Percentiles rank a stretch among this genome's conserved stretches.
These are phyloP conservation scores for Suillus occidentalis DNA, from an alignment of 768 basidiomycete genomes.

Conservation along the genomic window DNA sequence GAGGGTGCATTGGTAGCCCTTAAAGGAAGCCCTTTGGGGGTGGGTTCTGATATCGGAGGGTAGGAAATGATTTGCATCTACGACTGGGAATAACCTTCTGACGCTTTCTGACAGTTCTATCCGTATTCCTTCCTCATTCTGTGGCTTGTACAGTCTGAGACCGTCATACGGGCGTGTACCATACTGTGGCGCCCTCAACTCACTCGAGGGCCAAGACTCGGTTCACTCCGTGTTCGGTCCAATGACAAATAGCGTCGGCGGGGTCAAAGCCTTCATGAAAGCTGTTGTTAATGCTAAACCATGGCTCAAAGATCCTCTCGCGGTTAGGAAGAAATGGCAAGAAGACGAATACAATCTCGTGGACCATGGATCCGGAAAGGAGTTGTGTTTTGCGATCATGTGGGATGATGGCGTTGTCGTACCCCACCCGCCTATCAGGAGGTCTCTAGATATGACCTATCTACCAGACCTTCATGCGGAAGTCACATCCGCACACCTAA, in stretches of 20 bases:
- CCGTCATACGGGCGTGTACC: slow-evolving; percentile 72
- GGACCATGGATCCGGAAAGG: slow-evolving; percentile 54
- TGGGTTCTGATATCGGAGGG: slow-evolving; percentile 85
- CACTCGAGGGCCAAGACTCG: slow-evolving; percentile 72
- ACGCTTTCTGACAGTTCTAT: slow-evolving; percentile 48
- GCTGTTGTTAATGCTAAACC: slow-evolving; percentile 58
- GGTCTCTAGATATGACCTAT: slow-evolving; percentile 58
- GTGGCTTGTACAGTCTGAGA: slow-evolving; percentile 69
- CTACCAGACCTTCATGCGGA: no score
- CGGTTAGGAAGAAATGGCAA: slow-evolving; percentile 58
- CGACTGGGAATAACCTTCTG: not conserved
- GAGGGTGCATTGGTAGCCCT: slow-evolving; percentile 72
- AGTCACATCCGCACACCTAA: no score
- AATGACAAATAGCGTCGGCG: slow-evolving; percentile 54
- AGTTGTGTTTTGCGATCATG: slow-evolving; percentile 58
- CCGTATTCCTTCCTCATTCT: slow-evolving; percentile 67
- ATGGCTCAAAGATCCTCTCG: slow-evolving; percentile 66
- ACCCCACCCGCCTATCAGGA: slow-evolving; percentile 63
- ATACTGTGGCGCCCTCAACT: slow-evolving; percentile 64
- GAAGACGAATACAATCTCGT: slow-evolving; percentile 55
- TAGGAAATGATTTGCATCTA: slow-evolving; percentile 20
- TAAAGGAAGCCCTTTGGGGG: slow-evolving; percentile 51
- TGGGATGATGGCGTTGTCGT: slow-evolving; percentile 62
- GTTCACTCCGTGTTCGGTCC: slow-evolving; percentile 75
- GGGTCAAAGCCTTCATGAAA: slow-evolving; percentile 66